Evolutionary conservation across 768 basidiomycete genomes (phyloP), one percentile per base, ranked within the genome.

Genomic region (Guyanaporus albipodus): DNA sequence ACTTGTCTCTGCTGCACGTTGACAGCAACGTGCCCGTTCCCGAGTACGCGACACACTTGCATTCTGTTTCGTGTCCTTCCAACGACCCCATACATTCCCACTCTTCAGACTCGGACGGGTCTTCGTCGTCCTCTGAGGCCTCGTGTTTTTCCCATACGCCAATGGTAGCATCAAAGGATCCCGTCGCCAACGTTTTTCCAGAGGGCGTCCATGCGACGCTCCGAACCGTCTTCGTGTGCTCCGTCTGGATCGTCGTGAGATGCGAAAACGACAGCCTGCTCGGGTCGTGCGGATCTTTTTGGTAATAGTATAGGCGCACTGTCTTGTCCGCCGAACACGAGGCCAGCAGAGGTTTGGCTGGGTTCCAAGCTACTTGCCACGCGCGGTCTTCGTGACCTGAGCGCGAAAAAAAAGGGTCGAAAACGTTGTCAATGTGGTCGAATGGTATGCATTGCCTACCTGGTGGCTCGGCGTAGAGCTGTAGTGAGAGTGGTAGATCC

Each of bases 51-150:
- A 94, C 87, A 45, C 84, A 77, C 71, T 98, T 98, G 72, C 94
- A 97, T 64, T 99, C 95, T 9, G 85, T 93, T 63, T 97, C 95
- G 62, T 97, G 96, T 0, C 96, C 95, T 62, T 97, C 92, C 18
- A 97, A 67, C 31, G 86, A 78, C 39, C 83, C 85, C 50, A 84
- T 77, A 58, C 90, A 94, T 58, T 96, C 91, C 92, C 92, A 95
- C 42, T 89, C 86, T 11, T 75, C 77, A 38, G 58, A 54, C 8
- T 59, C 63, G 18, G 59, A 58, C 11, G 50, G 49, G 21, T 56
- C 64, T 1, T 49, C 66, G 7, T 67, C 71, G 14, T 70, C 76
- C 6, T 72, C 73, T 2, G 56, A 63, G 5, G 53, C 71, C 6
- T 65, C 70, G 42, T 81, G 80, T 51, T 80, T 80, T 58, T 91